Conservation (phyloP, 2,329 filamentous ascomycete genomes). For the Boeremia exigua region DNA sequence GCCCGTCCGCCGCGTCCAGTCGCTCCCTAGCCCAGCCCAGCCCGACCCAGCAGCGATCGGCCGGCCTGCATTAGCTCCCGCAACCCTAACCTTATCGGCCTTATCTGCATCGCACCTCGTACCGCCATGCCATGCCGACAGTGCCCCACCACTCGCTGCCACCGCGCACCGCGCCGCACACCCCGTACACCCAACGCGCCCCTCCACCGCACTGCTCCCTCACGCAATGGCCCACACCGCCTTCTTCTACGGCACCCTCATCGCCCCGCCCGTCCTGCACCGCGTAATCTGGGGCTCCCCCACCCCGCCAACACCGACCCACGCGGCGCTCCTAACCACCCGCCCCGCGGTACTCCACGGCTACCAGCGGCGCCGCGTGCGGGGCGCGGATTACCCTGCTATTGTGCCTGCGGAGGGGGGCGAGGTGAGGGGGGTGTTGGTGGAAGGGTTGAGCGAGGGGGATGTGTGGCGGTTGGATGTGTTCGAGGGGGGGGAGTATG, state of each 20-base stretch:
- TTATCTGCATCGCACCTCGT: no score
- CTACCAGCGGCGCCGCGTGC: constrained; percentile 75
- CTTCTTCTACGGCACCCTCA: constrained; percentile 75
- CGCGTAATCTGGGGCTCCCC: constrained; percentile 76
- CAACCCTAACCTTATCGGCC: constrained; percentile 21
- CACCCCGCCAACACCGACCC: constrained; percentile 56
- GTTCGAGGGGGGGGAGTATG: constrained; percentile 83
- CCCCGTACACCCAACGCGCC: constrained; percentile 2
- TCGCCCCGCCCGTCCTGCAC: constrained; percentile 87
- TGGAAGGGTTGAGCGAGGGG: constrained; percentile 76
- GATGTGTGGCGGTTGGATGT: constrained; percentile 78
- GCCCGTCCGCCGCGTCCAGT: background rate
- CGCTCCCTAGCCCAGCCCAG: no score
- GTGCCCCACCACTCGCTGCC: no score
- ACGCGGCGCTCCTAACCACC: constrained; percentile 65
- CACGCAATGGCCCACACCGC: constrained; percentile 54
- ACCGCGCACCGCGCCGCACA: no score
- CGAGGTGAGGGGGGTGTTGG: constrained; percentile 74
- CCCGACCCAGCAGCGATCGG: no score
- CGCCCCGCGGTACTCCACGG: constrained; percentile 76
- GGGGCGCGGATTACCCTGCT: constrained; percentile 78
- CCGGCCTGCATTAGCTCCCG: constrained; percentile 35
- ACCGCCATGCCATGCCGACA: no score
- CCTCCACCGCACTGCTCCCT: background rate
- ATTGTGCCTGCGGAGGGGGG: constrained; percentile 58